These are phyloP conservation scores for Metschnikowia kofuensis DNA, from an alignment of 805 yeast genomes.

Conservation along the genomic window DNA sequence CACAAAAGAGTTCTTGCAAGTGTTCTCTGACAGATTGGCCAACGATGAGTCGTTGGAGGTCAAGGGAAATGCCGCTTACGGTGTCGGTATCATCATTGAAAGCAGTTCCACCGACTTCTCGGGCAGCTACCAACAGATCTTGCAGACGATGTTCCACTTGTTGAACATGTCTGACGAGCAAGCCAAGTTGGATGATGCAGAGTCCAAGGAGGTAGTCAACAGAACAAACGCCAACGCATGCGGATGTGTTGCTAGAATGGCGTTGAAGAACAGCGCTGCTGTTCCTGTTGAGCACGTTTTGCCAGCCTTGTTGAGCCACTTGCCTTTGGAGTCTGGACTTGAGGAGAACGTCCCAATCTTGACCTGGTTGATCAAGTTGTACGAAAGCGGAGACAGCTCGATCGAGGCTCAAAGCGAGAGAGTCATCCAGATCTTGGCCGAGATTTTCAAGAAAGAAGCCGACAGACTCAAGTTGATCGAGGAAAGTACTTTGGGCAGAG, in stretches of 20 bases:
- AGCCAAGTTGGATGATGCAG: conserved; percentile 58
- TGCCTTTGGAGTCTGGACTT: conserved; percentile 83
- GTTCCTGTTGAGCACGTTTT: conserved; percentile 74
- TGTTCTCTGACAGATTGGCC: conserved; percentile 65
- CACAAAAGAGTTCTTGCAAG: conserved; percentile 65
- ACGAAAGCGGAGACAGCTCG: conserved; percentile 57
- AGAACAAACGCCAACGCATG: conserved; percentile 91
- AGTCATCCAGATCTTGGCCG: conserved; percentile 64
- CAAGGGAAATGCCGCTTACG: conserved; percentile 93
- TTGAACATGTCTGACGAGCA: conserved; percentile 62
- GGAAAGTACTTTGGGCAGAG: conserved; percentile 83
- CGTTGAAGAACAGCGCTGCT: conserved; percentile 63
- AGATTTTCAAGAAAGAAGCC: conserved; percentile 69
- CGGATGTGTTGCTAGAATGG: conserved; percentile 95
- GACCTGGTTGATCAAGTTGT: conserved; percentile 68
- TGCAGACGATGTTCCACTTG: conserved; percentile 75
- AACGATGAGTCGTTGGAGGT: conserved; percentile 82
- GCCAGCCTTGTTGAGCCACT: conserved; percentile 70
- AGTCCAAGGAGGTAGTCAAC: conserved; percentile 72
- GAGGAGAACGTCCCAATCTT: conserved; percentile 94
- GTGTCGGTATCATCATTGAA: conserved; percentile 76
- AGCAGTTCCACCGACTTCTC: conserved; percentile 56
- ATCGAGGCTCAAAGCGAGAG: conserved; percentile 56
- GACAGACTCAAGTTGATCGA: conserved; percentile 66
- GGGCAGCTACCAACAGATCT: conserved; percentile 62